Conservation (phyloP, 2,329 filamentous ascomycete species). For the Fragosphaeria purpurea region DNA sequence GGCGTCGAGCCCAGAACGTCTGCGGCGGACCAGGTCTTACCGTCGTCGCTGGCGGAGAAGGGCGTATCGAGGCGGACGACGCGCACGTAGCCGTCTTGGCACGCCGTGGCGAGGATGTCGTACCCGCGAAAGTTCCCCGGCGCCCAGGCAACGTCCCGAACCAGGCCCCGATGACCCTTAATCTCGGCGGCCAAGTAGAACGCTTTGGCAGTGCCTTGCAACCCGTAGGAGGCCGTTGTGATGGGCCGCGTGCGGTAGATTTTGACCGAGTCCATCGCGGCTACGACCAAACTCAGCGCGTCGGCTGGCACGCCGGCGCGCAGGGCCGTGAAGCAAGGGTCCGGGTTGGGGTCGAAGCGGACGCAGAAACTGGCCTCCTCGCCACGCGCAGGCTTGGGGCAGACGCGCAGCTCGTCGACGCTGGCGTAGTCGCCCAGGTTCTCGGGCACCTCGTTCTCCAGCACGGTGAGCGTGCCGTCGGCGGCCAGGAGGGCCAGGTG, state of each 20-base stretch:
- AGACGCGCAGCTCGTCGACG: constrained; percentile 68
- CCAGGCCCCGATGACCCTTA: constrained; percentile 61
- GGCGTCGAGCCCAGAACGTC: constrained; percentile 31
- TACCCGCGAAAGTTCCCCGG: constrained; percentile 83
- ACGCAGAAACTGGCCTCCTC: constrained; percentile 84
- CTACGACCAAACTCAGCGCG: constrained; percentile 71
- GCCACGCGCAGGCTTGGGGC: constrained; percentile 59
- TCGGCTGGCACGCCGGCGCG: constrained; percentile 73
- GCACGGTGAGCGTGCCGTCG: constrained; percentile 69
- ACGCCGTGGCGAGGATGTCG: constrained; percentile 83
- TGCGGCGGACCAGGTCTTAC: constrained; percentile 38
- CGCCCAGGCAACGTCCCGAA: constrained; percentile 86
- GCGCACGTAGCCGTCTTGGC: constrained; percentile 80
- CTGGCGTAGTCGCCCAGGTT: constrained; percentile 65
- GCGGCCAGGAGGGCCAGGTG: constrained; percentile 72
- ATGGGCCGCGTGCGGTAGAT: constrained; percentile 68
- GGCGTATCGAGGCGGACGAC: constrained; percentile 74
- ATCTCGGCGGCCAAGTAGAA: constrained; percentile 81
- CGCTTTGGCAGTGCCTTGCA: constrained; percentile 52
- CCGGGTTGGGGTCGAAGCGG: constrained; percentile 77
- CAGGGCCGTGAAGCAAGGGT: constrained; percentile 68
- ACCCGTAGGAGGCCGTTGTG: constrained; percentile 40
- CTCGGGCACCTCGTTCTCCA: constrained; percentile 79
- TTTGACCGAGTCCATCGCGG: constrained; percentile 72
- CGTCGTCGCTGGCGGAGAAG: constrained; percentile 32